Conservation (phyloP, 192 early-diverging fungal species). For the Diversispora eburnea region DNA sequence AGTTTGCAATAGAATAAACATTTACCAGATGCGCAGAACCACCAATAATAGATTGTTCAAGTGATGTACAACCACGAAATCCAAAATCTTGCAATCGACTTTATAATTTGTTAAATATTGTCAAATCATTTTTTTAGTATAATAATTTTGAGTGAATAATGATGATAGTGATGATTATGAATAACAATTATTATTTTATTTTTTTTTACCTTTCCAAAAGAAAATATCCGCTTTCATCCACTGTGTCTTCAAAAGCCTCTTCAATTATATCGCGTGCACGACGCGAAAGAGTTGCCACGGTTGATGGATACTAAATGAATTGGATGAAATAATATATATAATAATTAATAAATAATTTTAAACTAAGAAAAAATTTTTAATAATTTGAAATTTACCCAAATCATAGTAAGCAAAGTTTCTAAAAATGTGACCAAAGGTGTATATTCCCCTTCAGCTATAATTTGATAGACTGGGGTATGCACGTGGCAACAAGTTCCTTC, state of each 20-base stretch:
- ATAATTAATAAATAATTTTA: not conserved
- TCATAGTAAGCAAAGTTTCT: slow-evolving; percentile 78
- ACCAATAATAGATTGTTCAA: slow-evolving; percentile 86
- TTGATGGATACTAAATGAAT: slow-evolving; percentile 66
- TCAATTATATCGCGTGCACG: slow-evolving; percentile 59
- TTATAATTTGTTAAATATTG: slow-evolving; percentile 24
- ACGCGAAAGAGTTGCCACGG: slow-evolving; percentile 81
- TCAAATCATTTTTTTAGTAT: not conserved
- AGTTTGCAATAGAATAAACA: not conserved
- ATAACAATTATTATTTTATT: not conserved
- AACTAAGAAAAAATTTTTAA: not conserved
- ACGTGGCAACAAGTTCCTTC: slow-evolving; percentile 81
- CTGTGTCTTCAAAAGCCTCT: slow-evolving; percentile 57
- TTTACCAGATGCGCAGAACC: slow-evolving; percentile 76
- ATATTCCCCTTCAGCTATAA: slow-evolving; percentile 70
- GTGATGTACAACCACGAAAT: slow-evolving; percentile 82
- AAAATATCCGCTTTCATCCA: slow-evolving; percentile 58
- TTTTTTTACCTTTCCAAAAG: slow-evolving; percentile 46
- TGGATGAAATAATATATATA: not conserved
- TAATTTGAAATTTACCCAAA: slow-evolving; percentile 55
- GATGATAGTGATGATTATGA: not conserved
- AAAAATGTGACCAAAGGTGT: slow-evolving; percentile 75
- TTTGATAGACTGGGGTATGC: slow-evolving; percentile 80
- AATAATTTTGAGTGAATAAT: not conserved
- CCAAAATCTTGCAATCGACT: slow-evolving; percentile 85